Evolutionary conservation across 2,329 filamentous ascomycete genomes (phyloP).

Genomic region (Dactylonectria macrodidyma): DNA sequence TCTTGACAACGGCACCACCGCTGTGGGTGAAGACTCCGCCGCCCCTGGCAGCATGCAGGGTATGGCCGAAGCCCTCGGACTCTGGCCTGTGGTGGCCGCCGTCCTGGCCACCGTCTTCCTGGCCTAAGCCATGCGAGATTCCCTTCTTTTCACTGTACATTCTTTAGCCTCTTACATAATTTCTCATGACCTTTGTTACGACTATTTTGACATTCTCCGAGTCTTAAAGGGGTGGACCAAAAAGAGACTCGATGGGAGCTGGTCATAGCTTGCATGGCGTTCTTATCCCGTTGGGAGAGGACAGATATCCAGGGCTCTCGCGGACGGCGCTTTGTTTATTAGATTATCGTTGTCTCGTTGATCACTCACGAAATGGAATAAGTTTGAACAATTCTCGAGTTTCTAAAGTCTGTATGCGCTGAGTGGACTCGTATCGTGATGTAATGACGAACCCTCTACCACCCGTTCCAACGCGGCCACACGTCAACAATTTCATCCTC

Average conservation of each 20-base stretch:
- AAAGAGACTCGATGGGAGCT: background rate
- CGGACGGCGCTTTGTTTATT: background rate
- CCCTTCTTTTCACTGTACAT: conserved; percentile 6
- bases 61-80: conserved; percentile 59
- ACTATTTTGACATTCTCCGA: background rate
- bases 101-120: conserved; percentile 62
- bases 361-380: background rate
- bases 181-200: conserved; percentile 13
- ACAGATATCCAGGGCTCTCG: conserved; percentile 14
- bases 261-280: conserved; percentile 17
- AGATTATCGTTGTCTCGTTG: conserved; percentile 1
- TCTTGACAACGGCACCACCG: conserved; percentile 79
- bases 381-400: background rate
- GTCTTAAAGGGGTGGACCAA: background rate
- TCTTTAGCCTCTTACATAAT: conserved; percentile 20
- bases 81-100: conserved; percentile 65
- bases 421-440: too few species aligned
- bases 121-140: conserved; percentile 48
- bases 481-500: conserved; percentile 77
- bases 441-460: conserved; percentile 60
- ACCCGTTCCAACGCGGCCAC: conserved; percentile 81
- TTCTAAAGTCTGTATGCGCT: background rate
- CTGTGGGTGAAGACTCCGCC: conserved; percentile 55
- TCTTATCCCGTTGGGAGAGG: background rate
- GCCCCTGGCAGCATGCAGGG: conserved; percentile 40